A percentile compares a stretch with the other conserved stretches of the same genome.
Evolutionary conservation across 2,329 filamentous ascomycete species (phyloP).

Genomic region (Apiospora sp.): DNA sequence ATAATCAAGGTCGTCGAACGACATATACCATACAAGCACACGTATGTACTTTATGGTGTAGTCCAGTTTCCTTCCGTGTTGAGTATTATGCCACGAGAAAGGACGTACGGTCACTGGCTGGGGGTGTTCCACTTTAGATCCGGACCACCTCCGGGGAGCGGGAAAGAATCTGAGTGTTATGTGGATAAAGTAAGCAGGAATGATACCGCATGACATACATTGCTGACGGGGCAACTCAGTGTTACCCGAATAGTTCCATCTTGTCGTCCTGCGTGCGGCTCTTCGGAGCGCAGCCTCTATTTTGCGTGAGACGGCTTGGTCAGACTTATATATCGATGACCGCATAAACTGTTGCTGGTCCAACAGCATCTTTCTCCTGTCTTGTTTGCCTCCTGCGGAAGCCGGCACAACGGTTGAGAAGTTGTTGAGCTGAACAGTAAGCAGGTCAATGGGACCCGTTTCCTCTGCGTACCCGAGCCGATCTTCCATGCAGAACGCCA

Average conservation of each 20-base stretch:
- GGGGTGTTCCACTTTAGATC: no score
- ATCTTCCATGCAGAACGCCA: background rate
- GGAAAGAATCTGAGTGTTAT: no score
- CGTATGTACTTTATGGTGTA: background rate
- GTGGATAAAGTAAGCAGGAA: background rate
- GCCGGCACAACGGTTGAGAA: background rate
- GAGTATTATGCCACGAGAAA: conserved; percentile 2
- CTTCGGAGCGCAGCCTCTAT: background rate
- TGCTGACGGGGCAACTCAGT: background rate
- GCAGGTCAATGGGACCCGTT: background rate
- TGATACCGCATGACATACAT: no score
- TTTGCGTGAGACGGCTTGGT: background rate
- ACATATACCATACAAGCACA: background rate
- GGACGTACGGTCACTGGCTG: background rate
- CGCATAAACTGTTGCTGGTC: background rate
- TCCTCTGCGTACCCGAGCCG: no score
- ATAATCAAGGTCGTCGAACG: background rate
- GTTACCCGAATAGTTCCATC: background rate
- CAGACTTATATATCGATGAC: background rate
- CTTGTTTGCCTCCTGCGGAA: background rate
- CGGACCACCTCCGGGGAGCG: no score
- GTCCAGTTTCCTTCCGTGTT: background rate
- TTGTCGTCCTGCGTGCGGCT: background rate
- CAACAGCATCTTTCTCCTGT: background rate
- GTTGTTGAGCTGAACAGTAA: background rate